Evolutionary conservation across 2,329 filamentous ascomycete genomes (phyloP), one percentile per base, ranked within the genome.

Genomic region (Xylariaceae sp.): DNA sequence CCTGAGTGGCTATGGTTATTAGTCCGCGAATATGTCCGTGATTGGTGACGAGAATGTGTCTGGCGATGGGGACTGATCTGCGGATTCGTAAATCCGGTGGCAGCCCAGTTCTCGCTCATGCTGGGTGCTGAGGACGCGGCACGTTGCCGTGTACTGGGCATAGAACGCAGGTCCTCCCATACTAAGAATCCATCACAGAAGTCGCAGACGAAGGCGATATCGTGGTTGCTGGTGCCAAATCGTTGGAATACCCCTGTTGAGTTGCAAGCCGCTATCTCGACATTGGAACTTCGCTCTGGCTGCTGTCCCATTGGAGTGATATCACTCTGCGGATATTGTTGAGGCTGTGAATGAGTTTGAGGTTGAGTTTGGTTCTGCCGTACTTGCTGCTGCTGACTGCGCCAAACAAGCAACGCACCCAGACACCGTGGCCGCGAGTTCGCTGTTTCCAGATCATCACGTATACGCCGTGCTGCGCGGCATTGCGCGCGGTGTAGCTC

Each of bases 131-230:
- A 59, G 53, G 22, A 58, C 57, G 47, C 60, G 60, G 47, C 63
- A 65, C 48, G 66, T 67, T 22, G 9, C 34, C 78, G 68, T 49
- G 70, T 66, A 1, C 75, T 75, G 6, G 81, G 80, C 69, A 83
- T 77, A 45, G 68, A 70, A 56, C 75, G 72, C 31, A 84, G 60
- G 61, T 84, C 78, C 51, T 79, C 73, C 81, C 81, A 84, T 18
- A 84, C 68, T 19, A 84, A 68, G 61, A 80, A 79, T 2, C 81
- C 81, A 62, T 83, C 80, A 68, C 81, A 84, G 62, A 78, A 84
- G 67, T 84, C 80, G 69, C 81, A 84, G 7, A 82, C 71, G 60
- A 83, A 84, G 7, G 76, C 80, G 44, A 82, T 73, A 54, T 83
- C 80, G 38, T 67, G 63, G n/a, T 57, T 55, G 4, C 46, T 50